Conservation (phyloP, 2,329 filamentous ascomycete species). For the Onygenales sp. region DNA sequence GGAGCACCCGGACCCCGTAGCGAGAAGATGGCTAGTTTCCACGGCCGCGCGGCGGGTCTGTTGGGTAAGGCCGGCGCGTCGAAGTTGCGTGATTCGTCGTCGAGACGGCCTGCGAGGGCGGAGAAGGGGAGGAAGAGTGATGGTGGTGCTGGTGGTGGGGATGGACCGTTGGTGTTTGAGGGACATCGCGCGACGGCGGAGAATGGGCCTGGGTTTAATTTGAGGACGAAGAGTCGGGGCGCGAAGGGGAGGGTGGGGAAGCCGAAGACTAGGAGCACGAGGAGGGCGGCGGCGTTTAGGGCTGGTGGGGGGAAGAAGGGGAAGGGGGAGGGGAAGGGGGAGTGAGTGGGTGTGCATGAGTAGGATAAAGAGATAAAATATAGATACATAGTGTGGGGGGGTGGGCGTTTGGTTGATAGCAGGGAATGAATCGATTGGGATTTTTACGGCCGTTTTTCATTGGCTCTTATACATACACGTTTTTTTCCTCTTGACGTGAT, state of each 20-base stretch:
- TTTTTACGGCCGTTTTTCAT: too few species aligned
- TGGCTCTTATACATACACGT: too few species aligned
- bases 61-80: conserved; percentile 30
- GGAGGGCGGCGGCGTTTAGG: conserved; percentile 34
- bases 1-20: conserved; percentile 5
- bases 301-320: conserved; percentile 25
- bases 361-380: neutral
- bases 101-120: conserved; percentile 7
- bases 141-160: neutral
- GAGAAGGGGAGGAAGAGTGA: conserved; percentile 9
- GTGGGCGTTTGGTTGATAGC: too few species aligned
- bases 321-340: conserved; percentile 30
- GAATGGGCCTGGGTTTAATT: conserved; percentile 21
- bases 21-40: conserved; percentile 23
- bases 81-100: conserved; percentile 17
- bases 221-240: conserved; percentile 30
- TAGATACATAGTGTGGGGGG: too few species aligned
- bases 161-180: conserved; percentile 31
- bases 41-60: conserved; percentile 29
- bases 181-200: conserved; percentile 33
- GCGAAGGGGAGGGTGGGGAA: conserved; percentile 22
- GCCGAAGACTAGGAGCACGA: conserved; percentile 31
- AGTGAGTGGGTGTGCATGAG: neutral
- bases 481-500: too few species aligned
- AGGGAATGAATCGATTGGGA: too few species aligned